A percentile compares a stretch with the other conserved stretches of the same genome.
Evolutionary conservation across 2,329 filamentous ascomycete genomes (phyloP).

Genomic region (Alternaria sp.): DNA sequence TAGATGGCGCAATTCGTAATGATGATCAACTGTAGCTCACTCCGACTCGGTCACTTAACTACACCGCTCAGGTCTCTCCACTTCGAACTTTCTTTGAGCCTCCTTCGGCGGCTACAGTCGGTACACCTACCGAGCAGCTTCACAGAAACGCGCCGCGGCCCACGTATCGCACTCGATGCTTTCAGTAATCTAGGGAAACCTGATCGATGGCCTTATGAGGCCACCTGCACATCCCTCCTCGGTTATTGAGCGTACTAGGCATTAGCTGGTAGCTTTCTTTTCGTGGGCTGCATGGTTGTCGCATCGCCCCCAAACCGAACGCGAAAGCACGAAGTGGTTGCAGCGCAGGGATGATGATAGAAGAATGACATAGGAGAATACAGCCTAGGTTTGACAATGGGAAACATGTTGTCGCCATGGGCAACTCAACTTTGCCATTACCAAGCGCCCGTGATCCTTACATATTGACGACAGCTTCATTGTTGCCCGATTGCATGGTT

Average conservation of each 20-base stretch:
- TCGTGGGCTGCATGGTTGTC: background rate
- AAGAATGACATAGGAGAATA: background rate
- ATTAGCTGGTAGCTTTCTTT: background rate
- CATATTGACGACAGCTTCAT: slow-evolving; percentile 3
- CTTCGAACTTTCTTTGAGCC: background rate
- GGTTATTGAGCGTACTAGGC: background rate
- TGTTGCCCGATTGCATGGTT: slow-evolving; percentile 7
- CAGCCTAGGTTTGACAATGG: background rate
- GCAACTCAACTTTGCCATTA: background rate
- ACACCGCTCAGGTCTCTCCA: background rate
- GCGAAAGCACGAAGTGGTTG: background rate
- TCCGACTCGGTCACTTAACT: background rate
- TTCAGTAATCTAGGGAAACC: background rate
- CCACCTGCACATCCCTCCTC: background rate
- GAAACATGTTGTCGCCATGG: background rate
- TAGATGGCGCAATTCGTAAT: background rate
- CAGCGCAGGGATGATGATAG: background rate
- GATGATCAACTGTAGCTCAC: background rate
- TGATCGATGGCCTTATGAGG: background rate
- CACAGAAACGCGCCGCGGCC: background rate
- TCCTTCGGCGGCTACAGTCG: background rate
- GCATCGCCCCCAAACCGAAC: background rate
- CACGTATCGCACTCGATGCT: background rate
- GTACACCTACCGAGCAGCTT: slow-evolving; percentile 2
- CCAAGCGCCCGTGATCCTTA: background rate